phyloP scores from a whole-genome alignment of 306 rosid species.

The Inga laurina region DNA sequence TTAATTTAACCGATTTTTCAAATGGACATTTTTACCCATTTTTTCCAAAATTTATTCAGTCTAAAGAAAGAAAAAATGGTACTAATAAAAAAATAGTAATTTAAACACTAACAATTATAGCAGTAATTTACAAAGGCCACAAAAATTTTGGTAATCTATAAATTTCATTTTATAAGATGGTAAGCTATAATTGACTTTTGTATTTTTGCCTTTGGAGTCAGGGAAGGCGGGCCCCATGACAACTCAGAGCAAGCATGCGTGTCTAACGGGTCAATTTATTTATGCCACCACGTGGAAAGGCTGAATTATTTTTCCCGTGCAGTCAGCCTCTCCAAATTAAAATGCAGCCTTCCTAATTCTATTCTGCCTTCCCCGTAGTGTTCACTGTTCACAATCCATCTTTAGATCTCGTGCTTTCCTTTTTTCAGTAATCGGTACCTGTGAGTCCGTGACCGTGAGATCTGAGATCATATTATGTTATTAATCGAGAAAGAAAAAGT shows the following conservation, averaged over 20 bases:
- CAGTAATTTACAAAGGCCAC: too few species aligned
- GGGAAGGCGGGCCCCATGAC: not conserved
- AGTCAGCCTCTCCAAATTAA: not conserved
- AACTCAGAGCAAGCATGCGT: slow-evolving; percentile 5
- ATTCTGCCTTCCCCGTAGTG: slow-evolving; percentile 3
- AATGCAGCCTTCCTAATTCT: not conserved
- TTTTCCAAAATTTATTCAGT: too few species aligned
- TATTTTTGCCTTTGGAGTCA: not conserved
- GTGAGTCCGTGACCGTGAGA: not conserved
- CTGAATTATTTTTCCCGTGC: not conserved
- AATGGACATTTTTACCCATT: too few species aligned
- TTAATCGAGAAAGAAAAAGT: too few species aligned
- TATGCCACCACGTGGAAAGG: not conserved
- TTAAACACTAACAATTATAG: too few species aligned
- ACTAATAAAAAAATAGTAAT: too few species aligned
- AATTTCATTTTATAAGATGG: not conserved
- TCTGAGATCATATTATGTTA: too few species aligned
- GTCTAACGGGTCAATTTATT: not conserved
- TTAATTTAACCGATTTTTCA: too few species aligned
- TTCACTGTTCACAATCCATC: slow-evolving; percentile 34
- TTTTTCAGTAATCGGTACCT: not conserved
- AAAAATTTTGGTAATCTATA: not conserved
- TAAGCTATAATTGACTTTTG: not conserved
- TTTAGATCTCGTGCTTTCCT: slow-evolving; percentile 25
- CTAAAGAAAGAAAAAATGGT: too few species aligned